A percentile compares a stretch with the other conserved stretches of the same genome.
Evolutionary conservation across 495 filamentous ascomycete genomes (phyloP).

Genomic region (Hypomontagnella submonticulosa): DNA sequence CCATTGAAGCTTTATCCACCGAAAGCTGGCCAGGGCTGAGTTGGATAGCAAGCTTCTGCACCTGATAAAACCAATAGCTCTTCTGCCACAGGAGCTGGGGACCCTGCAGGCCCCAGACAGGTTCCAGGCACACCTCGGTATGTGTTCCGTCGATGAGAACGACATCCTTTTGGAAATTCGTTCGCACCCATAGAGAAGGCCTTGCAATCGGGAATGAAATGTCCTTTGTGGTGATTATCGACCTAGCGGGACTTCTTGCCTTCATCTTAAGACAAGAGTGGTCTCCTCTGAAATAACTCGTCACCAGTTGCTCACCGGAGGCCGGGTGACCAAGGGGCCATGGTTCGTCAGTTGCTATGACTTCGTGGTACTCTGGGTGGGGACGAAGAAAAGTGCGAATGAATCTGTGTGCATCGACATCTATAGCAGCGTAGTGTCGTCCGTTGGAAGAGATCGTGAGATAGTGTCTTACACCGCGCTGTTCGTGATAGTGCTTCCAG

Average conservation of each 20-base stretch:
- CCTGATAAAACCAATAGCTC: background rate
- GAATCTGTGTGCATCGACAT: conserved; percentile 6
- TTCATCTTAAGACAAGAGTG: background rate
- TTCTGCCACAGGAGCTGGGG: background rate
- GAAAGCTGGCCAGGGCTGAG: background rate
- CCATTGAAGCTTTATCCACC: background rate
- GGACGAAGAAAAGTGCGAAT: background rate
- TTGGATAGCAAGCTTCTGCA: background rate
- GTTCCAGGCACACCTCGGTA: background rate
- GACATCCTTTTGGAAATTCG: background rate
- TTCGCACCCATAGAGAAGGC: background rate
- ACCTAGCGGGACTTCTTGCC: background rate
- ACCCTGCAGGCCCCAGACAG: background rate
- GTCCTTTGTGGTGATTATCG: conserved; percentile 5
- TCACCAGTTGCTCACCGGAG: background rate
- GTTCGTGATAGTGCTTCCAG: conserved; percentile 4
- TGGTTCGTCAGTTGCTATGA: background rate
- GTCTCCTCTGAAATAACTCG: background rate
- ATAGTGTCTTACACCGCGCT: conserved; percentile 4
- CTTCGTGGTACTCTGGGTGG: background rate
- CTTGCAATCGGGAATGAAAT: background rate
- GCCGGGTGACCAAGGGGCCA: background rate
- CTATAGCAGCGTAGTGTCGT: conserved; percentile 1
- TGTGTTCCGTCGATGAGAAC: background rate
- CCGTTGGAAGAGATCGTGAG: background rate